Evolutionary conservation across 2,329 filamentous ascomycete genomes (phyloP).

Genomic region (Trichoderma polysporum): DNA sequence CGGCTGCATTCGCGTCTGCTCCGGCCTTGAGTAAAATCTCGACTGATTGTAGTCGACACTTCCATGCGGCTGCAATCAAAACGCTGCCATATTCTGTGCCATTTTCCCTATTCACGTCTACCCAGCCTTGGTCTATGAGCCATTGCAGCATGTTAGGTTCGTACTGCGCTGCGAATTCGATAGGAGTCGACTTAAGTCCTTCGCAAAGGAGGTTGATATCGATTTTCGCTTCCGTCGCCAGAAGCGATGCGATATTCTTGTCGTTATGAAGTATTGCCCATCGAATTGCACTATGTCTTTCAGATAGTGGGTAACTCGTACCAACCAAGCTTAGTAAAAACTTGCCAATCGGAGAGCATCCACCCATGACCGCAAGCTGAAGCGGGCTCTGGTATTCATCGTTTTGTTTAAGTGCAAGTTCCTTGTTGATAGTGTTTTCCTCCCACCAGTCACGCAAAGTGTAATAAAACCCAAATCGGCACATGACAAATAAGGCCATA

Average conservation of each 20-base stretch:
- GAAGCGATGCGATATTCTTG: background rate
- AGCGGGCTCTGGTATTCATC: background rate
- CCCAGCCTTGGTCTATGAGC: background rate
- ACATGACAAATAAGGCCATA: background rate
- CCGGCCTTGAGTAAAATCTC: background rate
- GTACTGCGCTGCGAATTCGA: background rate
- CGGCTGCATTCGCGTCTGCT: background rate
- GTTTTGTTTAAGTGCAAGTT: background rate
- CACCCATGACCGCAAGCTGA: background rate
- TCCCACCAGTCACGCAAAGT: slow-evolving; percentile 14
- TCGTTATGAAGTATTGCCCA: background rate
- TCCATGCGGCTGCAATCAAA: background rate
- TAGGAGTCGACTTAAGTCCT: background rate
- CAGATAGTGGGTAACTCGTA: background rate
- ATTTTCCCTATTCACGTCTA: background rate
- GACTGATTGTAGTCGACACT: no score
- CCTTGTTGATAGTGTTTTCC: background rate
- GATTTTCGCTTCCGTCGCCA: background rate
- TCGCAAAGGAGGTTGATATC: background rate
- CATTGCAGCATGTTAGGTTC: background rate
- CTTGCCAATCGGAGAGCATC: background rate
- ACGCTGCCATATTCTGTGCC: background rate
- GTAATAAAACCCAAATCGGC: slow-evolving; percentile 8
- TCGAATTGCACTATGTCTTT: background rate
- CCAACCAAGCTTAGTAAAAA: background rate